A percentile compares a stretch with the other conserved stretches of the same genome.
phyloP scores from a whole-genome alignment of 2,329 filamentous ascomycete genomes.

The Thielaviopsis cerberus region DNA sequence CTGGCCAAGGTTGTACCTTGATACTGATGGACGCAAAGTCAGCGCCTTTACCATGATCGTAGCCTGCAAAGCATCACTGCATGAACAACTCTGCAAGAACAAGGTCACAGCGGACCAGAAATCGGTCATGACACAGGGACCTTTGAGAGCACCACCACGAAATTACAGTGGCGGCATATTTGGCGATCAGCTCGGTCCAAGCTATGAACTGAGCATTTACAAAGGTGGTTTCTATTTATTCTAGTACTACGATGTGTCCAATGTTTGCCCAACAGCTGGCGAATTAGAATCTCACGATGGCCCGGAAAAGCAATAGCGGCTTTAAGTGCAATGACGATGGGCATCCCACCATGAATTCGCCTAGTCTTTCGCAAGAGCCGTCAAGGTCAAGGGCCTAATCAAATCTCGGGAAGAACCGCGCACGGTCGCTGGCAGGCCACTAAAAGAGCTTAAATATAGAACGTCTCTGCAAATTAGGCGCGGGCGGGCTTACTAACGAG shows the following conservation, averaged over 20 bases:
- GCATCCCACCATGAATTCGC: too few relatives aligned
- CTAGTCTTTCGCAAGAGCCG: too few relatives aligned
- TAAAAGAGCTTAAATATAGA: too few relatives aligned
- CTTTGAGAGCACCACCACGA: not conserved
- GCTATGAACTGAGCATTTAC: not conserved
- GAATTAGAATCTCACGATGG: too few relatives aligned
- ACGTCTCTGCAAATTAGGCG: too few relatives aligned
- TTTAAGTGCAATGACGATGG: too few relatives aligned
- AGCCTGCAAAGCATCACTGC: not conserved
- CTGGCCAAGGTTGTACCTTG: too few relatives aligned
- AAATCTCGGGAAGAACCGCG: too few relatives aligned
- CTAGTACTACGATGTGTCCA: not conserved
- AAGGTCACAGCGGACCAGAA: not conserved
- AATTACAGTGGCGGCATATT: not conserved
- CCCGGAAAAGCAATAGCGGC: too few relatives aligned
- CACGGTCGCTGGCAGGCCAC: too few relatives aligned
- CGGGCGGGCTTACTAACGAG: not conserved
- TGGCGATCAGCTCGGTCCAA: not conserved
- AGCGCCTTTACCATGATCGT: not conserved
- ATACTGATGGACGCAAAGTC: not conserved
- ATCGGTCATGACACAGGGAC: not conserved
- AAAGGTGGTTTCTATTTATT: not conserved
- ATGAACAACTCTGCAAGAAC: not conserved
- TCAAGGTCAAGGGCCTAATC: too few relatives aligned
- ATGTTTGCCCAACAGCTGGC: too few relatives aligned